These are phyloP conservation scores for Barnettozyma wickerhamii DNA, from an alignment of 805 yeast genomes.

Conservation along the genomic window DNA sequence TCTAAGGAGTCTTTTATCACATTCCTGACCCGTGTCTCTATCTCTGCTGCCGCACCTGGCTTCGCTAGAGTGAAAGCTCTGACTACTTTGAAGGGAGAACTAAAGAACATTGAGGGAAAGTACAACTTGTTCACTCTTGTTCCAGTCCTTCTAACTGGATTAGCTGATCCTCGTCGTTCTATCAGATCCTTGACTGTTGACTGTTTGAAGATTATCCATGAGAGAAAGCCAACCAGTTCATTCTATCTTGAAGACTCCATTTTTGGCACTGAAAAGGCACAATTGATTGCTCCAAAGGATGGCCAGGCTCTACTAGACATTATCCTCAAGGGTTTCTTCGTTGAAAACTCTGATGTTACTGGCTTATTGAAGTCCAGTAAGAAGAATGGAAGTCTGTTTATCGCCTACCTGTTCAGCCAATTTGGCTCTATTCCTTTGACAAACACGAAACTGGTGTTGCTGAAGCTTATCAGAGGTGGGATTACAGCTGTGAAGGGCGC, in stretches of 20 bases:
- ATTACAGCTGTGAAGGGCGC: conserved; percentile 34
- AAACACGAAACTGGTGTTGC: conserved; percentile 48
- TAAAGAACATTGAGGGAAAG: conserved; percentile 32
- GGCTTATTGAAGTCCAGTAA: conserved; percentile 40
- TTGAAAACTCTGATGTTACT: conserved; percentile 47
- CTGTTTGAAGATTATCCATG: conserved; percentile 33
- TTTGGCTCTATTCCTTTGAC: conserved; percentile 50
- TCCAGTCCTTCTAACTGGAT: conserved; percentile 54
- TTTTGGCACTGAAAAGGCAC: conserved; percentile 49
- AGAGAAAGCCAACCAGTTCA: conserved; percentile 32
- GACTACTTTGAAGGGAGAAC: conserved; percentile 31
- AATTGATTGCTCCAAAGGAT: conserved; percentile 64
- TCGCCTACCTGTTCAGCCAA: conserved; percentile 69
- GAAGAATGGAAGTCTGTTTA: conserved; percentile 51
- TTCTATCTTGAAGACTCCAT: conserved; percentile 49
- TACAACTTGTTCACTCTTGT: conserved; percentile 47
- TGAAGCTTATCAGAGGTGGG: conserved; percentile 40
- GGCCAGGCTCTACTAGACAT: conserved; percentile 40
- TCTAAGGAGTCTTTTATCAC: conserved; percentile 45
- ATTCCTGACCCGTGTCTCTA: conserved; percentile 52
- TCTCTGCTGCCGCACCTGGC: conserved; percentile 56
- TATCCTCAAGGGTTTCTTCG: conserved; percentile 40
- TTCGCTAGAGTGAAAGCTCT: conserved; percentile 50
- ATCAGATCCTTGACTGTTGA: conserved; percentile 44
- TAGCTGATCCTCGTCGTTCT: conserved; percentile 44